These are phyloP conservation scores for Strobilomyces echinocephalus DNA, from an alignment of 768 basidiomycete genomes.

Conservation along the genomic window DNA sequence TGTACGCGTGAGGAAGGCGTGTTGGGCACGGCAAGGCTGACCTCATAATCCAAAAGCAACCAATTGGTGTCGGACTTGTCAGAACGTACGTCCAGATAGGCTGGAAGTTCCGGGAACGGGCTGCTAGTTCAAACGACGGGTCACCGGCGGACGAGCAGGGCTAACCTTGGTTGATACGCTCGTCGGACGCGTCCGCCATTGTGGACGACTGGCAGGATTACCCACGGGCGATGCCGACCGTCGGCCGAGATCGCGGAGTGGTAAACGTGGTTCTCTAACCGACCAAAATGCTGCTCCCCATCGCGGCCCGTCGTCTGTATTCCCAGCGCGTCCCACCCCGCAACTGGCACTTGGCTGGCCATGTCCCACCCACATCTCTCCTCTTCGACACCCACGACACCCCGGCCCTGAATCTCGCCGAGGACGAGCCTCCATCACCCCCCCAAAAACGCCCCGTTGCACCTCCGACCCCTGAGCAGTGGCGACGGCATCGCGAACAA, in stretches of 20 bases:
- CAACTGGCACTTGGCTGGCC: conserved; percentile 30
- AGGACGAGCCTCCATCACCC: conserved; percentile 28
- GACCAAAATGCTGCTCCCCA: conserved; percentile 12
- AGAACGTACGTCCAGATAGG: conserved; percentile 81
- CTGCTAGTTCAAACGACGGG: conserved; percentile 13
- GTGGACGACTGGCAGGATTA: background rate
- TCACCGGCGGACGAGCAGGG: conserved; percentile 1
- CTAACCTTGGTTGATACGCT: conserved; percentile 69
- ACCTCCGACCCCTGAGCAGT: conserved; percentile 40
- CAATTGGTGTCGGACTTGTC: conserved; percentile 88
- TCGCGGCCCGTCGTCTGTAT: conserved; percentile 22
- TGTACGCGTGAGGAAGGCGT: conserved; percentile 15
- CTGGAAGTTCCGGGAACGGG: conserved; percentile 35
- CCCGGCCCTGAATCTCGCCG: conserved; percentile 23
- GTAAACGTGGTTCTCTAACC: background rate
- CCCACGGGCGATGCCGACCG: conserved; percentile 25
- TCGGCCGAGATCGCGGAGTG: conserved; percentile 18
- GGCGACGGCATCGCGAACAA: conserved; percentile 45
- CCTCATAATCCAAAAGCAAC: conserved; percentile 87
- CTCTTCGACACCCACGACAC: conserved; percentile 17
- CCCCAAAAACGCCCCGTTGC: conserved; percentile 15
- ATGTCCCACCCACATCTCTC: conserved; percentile 30
- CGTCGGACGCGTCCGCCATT: conserved; percentile 80
- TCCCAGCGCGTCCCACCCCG: conserved; percentile 23
- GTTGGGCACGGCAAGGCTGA: conserved; percentile 28